Conservation (phyloP, 164 flowering plant species). For the Sedum album region DNA sequence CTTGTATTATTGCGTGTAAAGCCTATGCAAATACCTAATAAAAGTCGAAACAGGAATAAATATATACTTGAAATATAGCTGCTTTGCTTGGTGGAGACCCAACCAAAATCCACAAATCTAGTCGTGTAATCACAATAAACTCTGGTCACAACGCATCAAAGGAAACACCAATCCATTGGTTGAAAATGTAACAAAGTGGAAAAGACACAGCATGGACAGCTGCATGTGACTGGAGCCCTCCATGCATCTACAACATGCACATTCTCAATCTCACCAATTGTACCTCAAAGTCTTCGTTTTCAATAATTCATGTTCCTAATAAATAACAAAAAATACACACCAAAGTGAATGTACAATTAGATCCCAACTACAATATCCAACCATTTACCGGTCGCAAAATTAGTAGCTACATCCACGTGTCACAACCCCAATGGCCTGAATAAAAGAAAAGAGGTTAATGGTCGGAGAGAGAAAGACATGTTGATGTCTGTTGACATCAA, state of each 20-base stretch:
- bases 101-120: neutral
- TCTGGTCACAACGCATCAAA: too few relatives aligned
- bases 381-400: neutral
- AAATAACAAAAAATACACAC: too few relatives aligned
- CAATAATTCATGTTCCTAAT: too few relatives aligned
- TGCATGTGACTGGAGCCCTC: too few relatives aligned
- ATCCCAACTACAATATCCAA: neutral
- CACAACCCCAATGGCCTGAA: neutral
- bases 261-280: too few relatives aligned
- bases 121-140: neutral
- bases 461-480: neutral
- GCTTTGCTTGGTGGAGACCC: neutral
- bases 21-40: neutral
- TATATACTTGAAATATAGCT: neutral
- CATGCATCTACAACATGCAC: too few relatives aligned
- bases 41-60: neutral
- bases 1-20: slow-evolving; percentile 1
- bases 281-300: too few relatives aligned
- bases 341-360: neutral
- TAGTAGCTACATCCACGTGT: neutral
- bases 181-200: too few relatives aligned
- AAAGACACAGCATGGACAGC: too few relatives aligned
- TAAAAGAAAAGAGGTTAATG: neutral
- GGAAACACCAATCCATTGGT: too few relatives aligned
- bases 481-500: neutral